A percentile compares a stretch with the other conserved stretches of the same genome.
These are phyloP conservation scores for Trichophyton mentagrophytes DNA, from an alignment of 2,329 filamentous ascomycete species.

Conservation along the genomic window DNA sequence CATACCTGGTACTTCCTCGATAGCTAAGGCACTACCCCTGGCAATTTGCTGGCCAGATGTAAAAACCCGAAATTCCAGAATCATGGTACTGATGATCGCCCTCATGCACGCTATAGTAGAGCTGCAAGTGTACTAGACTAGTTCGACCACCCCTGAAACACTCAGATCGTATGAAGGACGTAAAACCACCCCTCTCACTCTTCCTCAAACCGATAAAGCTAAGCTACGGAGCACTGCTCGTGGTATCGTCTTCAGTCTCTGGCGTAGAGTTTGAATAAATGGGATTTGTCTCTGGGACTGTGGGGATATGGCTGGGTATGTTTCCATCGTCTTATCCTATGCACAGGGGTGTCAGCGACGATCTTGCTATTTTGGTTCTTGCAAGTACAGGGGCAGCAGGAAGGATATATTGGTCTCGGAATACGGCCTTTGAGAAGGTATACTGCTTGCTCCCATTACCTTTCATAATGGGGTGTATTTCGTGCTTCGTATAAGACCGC, in stretches of 20 bases:
- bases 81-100: background rate
- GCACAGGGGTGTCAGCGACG: background rate
- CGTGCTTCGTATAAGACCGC: background rate
- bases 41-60: background rate
- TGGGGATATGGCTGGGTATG: background rate
- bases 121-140: background rate
- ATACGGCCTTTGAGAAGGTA: background rate
- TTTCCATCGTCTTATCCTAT: background rate
- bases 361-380: background rate
- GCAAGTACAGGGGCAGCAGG: background rate
- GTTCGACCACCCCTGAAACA: background rate
- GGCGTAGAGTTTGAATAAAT: background rate
- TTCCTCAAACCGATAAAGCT: background rate
- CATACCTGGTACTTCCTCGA: background rate
- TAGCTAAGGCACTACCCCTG: background rate
- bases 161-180: background rate
- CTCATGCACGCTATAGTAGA: background rate
- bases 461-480: background rate
- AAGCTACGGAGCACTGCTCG: background rate
- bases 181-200: background rate
- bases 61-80: conserved; percentile 2
- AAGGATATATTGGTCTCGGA: background rate
- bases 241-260: background rate
- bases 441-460: background rate
- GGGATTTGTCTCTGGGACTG: background rate